These are phyloP conservation scores for Lepidium sativum DNA, from an alignment of 345 rosid genomes.

Conservation along the genomic window DNA sequence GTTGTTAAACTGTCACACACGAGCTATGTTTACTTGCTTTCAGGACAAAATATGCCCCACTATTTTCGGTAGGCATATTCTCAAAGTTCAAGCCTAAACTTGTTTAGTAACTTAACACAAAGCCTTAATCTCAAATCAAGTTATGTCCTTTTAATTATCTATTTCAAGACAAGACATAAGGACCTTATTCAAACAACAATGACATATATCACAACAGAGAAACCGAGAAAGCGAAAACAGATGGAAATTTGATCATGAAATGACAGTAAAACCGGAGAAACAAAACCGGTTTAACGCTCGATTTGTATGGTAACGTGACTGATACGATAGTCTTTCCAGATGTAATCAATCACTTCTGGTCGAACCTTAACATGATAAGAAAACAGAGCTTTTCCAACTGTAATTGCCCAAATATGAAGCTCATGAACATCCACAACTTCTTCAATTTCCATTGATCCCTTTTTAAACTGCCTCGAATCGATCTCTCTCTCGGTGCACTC, in stretches of 20 bases:
- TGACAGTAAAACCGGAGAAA: conserved; percentile 11
- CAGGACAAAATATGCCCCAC: conserved; percentile 24
- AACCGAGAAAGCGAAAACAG: conserved; percentile 11
- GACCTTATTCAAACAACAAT: background rate
- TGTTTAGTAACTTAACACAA: conserved; percentile 6
- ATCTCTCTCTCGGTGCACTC: conserved; percentile 66
- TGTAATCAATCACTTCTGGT: conserved; percentile 49
- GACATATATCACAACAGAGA: conserved; percentile 6
- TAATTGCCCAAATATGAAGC: conserved; percentile 20
- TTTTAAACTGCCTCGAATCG: conserved; percentile 43
- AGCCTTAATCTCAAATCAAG: conserved; percentile 6
- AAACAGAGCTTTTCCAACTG: conserved; percentile 17
- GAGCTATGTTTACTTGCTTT: conserved; percentile 26
- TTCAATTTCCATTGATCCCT: conserved; percentile 44
- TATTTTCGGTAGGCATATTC: background rate
- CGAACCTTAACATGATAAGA: conserved; percentile 21
- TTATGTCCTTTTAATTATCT: conserved; percentile 9
- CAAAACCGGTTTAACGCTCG: conserved; percentile 35
- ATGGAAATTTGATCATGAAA: conserved; percentile 6
- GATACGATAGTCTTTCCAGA: conserved; percentile 47
- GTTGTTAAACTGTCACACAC: conserved; percentile 21
- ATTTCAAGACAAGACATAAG: conserved; percentile 5
- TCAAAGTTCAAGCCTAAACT: conserved; percentile 19
- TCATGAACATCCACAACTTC: conserved; percentile 47
- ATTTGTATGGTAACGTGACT: conserved; percentile 69